Evolutionary conservation across 306 rosid genomes (phyloP).

Genomic region (Arachis stenosperma): DNA sequence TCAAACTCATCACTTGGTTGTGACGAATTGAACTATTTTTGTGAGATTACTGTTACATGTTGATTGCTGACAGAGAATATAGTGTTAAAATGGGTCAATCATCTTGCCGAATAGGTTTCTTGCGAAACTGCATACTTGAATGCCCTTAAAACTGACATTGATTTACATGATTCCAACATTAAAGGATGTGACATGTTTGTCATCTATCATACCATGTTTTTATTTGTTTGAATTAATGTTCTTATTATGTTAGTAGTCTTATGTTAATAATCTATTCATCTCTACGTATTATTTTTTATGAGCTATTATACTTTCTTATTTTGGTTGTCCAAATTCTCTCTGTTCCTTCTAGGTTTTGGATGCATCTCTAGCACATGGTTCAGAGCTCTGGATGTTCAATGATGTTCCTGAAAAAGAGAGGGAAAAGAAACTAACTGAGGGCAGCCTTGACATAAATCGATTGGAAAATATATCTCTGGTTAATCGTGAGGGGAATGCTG

Average conservation of each 20-base stretch:
- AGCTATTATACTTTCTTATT: constrained; percentile 5
- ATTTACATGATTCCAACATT: background rate
- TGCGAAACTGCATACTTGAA: background rate
- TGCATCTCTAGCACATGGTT: constrained; percentile 78
- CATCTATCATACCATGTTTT: background rate
- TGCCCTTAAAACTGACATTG: background rate
- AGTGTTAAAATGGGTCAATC: background rate
- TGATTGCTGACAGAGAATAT: background rate
- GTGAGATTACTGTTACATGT: background rate
- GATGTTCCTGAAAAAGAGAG: constrained; percentile 87
- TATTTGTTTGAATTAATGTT: too few relatives aligned
- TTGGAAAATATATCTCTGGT: constrained; percentile 76
- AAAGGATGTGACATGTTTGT: background rate
- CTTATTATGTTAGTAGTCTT: background rate
- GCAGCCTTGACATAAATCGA: constrained; percentile 79
- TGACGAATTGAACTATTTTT: background rate
- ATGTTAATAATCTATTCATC: background rate
- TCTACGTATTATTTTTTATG: constrained; percentile 23
- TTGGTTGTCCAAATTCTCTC: constrained; percentile 25
- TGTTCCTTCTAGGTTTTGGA: constrained; percentile 70
- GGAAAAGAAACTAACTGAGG: constrained; percentile 81
- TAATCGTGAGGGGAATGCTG: constrained; percentile 93
- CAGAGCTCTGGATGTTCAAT: constrained; percentile 98
- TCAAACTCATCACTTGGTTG: background rate
- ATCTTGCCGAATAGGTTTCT: background rate